Conservation (phyloP, 768 basidiomycete genomes). For the Leccinum truebloodii region DNA sequence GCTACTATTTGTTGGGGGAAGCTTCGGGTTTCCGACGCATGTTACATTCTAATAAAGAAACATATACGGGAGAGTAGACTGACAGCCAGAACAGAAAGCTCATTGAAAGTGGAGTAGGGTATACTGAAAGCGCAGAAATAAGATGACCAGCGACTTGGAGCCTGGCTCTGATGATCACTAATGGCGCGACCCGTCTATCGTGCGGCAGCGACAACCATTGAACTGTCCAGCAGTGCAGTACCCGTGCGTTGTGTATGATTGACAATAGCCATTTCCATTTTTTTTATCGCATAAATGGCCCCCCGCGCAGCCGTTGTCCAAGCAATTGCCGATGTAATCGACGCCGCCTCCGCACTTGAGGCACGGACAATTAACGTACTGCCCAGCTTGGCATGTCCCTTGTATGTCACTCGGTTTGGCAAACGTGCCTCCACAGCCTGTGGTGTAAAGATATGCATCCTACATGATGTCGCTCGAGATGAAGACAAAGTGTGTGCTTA, state of each 20-base stretch:
- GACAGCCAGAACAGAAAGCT: not conserved
- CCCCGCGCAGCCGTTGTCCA: not conserved
- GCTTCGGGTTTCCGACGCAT: no score
- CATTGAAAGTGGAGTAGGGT: not conserved
- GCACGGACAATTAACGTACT: not conserved
- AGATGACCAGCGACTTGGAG: not conserved
- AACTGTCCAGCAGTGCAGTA: not conserved
- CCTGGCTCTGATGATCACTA: not conserved
- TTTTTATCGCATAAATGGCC: not conserved
- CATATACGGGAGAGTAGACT: no score
- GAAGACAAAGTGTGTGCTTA: not conserved
- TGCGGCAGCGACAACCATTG: not conserved
- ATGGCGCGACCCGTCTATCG: not conserved
- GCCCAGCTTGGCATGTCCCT: not conserved
- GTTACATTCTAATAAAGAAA: no score
- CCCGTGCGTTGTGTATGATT: not conserved
- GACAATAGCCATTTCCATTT: not conserved
- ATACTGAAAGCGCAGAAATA: not conserved
- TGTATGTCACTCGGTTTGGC: not conserved
- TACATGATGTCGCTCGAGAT: not conserved
- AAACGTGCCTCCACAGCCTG: not conserved
- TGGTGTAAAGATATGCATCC: not conserved
- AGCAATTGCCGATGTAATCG: not conserved
- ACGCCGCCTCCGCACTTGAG: not conserved
- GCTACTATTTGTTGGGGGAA: no score